Percentiles rank a stretch among this genome's conserved stretches.
phyloP scores from a whole-genome alignment of 495 filamentous ascomycete genomes.

The Elaphomyces granulatus region DNA sequence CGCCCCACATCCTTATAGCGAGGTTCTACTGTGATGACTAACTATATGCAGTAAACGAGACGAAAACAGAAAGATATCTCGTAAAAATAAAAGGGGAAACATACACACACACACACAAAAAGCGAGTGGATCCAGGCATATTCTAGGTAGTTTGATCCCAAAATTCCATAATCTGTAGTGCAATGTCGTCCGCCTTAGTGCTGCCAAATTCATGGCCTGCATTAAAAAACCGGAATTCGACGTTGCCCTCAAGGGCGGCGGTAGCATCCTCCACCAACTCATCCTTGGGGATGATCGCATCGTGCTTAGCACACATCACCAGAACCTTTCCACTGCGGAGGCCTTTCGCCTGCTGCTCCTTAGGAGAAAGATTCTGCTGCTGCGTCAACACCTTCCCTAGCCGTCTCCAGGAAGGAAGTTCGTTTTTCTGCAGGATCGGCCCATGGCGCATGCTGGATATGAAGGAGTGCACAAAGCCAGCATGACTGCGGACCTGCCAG shows the following conservation, averaged over 20 bases:
- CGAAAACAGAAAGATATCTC: no score
- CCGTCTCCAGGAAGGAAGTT: constrained; percentile 38
- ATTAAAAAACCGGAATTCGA: constrained; percentile 32
- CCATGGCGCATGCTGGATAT: constrained; percentile 44
- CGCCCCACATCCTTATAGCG: no score
- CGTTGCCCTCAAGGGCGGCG: constrained; percentile 34
- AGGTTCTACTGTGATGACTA: no score
- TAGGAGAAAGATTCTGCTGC: constrained; percentile 18
- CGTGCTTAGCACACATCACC: constrained; percentile 38
- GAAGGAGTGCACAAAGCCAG: constrained; percentile 41
- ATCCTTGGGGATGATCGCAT: constrained; percentile 38
- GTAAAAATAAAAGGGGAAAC: no score
- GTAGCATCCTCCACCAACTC: constrained; percentile 44
- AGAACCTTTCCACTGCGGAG: constrained; percentile 37
- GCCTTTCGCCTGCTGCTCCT: constrained; percentile 11
- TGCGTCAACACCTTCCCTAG: constrained; percentile 37
- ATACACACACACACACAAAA: no score
- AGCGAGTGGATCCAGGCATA: no score
- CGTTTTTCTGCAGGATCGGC: constrained; percentile 36
- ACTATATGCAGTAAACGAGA: no score
- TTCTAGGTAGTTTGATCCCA: constrained; percentile 15
- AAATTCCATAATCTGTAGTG: constrained; percentile 26
- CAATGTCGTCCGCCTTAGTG: constrained; percentile 37
- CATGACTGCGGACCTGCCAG: constrained; percentile 43
- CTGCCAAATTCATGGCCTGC: constrained; percentile 46